phyloP scores from a whole-genome alignment of 2,329 filamentous ascomycete genomes.

The Trichoderma atrobrunneum region DNA sequence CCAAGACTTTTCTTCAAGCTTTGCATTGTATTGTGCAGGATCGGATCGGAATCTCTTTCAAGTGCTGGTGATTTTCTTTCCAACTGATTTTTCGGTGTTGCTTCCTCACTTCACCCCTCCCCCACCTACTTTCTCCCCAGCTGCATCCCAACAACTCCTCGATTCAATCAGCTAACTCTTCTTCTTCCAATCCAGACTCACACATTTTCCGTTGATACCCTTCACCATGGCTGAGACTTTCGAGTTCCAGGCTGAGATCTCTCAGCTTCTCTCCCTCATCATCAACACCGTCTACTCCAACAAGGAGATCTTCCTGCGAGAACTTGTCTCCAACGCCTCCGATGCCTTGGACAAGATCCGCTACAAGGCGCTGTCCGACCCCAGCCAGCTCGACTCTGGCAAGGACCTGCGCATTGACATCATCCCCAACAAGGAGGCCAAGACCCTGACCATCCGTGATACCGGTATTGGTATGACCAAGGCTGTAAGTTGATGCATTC shows the following conservation, averaged over 20 bases:
- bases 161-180: slow-evolving; percentile 26
- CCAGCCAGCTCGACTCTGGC: slow-evolving; percentile 92
- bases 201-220: slow-evolving; percentile 40
- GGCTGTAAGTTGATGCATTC: slow-evolving; percentile 67
- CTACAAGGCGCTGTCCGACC: slow-evolving; percentile 96
- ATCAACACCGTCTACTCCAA: slow-evolving; percentile 99
- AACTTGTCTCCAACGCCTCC: slow-evolving; percentile 96
- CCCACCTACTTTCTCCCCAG: background rate
- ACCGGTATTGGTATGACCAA: slow-evolving; percentile 99
- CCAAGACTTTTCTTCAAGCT: background rate
- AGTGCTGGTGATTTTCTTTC: background rate
- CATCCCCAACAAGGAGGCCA: slow-evolving; percentile 94
- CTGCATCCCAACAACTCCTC: slow-evolving; percentile 17
- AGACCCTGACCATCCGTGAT: slow-evolving; percentile 96
- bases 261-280: slow-evolving; percentile 98
- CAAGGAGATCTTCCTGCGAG: slow-evolving; percentile 99
- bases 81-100: background rate
- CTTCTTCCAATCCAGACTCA: slow-evolving; percentile 24
- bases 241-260: slow-evolving; percentile 99
- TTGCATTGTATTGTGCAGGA: background rate
- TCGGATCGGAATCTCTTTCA: background rate
- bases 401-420: slow-evolving; percentile 99
- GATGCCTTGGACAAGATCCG: slow-evolving; percentile 99
- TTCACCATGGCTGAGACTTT: slow-evolving; percentile 92
- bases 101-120: background rate